A percentile compares a stretch with the other conserved stretches of the same genome.
Conservation (phyloP, 73 alveolate genomes). For the Urostyla sp. region DNA sequence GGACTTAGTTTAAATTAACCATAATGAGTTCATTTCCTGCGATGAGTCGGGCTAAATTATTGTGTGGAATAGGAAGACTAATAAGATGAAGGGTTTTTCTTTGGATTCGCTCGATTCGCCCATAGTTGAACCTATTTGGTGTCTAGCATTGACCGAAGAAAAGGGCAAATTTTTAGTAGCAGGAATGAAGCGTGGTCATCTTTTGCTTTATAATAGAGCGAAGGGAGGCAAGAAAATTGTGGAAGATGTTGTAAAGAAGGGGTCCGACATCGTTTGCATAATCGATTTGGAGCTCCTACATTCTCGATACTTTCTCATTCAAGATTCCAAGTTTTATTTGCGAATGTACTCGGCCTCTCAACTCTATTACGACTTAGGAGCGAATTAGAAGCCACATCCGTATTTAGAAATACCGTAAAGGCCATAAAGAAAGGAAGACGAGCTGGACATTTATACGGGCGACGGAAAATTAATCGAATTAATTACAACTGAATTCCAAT, state of each 20-base stretch:
- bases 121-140: constrained; percentile 21
- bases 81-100: constrained; percentile 45
- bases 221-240: constrained; percentile 37
- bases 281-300: constrained; percentile 38
- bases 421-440: background rate
- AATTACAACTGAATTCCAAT: constrained; percentile 37
- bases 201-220: constrained; percentile 26
- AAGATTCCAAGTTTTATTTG: constrained; percentile 29
- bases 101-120: constrained; percentile 40
- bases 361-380: constrained; percentile 32
- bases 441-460: constrained; percentile 52
- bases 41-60: constrained; percentile 58
- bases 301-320: constrained; percentile 13
- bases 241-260: constrained; percentile 24
- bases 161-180: constrained; percentile 32
- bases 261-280: constrained; percentile 30
- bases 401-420: constrained; percentile 46
- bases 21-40: constrained; percentile 50
- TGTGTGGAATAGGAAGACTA: constrained; percentile 52
- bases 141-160: constrained; percentile 41
- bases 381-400: constrained; percentile 27
- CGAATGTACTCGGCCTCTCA: constrained; percentile 48
- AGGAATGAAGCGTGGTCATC: constrained; percentile 53
- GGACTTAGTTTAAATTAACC: constrained; percentile 38
- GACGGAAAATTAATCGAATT: constrained; percentile 52